phyloP scores from a whole-genome alignment of 345 rosid species.

The Syzygium grande region DNA sequence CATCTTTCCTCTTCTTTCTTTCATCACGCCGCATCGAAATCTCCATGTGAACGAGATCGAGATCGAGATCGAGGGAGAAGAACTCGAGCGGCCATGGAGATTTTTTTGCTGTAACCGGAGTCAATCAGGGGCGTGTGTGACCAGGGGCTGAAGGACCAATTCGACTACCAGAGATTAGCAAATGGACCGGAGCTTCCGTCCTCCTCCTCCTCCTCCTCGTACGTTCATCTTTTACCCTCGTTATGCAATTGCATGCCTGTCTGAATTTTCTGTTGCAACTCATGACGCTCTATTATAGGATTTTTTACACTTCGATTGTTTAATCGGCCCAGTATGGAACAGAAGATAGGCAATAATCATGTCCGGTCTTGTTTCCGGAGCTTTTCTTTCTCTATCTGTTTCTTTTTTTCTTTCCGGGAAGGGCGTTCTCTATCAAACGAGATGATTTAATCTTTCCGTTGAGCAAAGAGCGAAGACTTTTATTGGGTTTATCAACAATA shows the following conservation, averaged over 20 bases:
- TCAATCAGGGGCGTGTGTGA: background rate
- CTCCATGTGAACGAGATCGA: background rate
- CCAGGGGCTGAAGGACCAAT: too few species aligned
- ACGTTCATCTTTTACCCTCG: background rate
- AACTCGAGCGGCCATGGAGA: background rate
- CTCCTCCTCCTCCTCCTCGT: background rate
- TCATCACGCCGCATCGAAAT: background rate
- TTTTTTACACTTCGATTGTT: background rate
- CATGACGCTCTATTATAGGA: background rate
- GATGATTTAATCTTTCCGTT: too few species aligned
- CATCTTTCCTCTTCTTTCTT: too few species aligned
- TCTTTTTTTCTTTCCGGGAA: too few species aligned
- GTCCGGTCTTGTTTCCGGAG: too few species aligned
- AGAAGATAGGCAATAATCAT: background rate
- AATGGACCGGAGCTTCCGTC: background rate
- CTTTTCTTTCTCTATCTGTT: too few species aligned
- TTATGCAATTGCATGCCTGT: background rate
- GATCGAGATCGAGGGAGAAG: background rate
- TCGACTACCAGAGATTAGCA: too few species aligned
- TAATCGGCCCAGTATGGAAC: background rate
- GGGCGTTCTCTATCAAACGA: too few species aligned
- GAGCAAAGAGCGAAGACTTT: too few species aligned
- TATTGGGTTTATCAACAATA: too few species aligned
- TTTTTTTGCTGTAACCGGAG: background rate
- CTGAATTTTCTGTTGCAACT: background rate